phyloP scores from a whole-genome alignment of 306 rosid species.

The Vicia sativa region DNA sequence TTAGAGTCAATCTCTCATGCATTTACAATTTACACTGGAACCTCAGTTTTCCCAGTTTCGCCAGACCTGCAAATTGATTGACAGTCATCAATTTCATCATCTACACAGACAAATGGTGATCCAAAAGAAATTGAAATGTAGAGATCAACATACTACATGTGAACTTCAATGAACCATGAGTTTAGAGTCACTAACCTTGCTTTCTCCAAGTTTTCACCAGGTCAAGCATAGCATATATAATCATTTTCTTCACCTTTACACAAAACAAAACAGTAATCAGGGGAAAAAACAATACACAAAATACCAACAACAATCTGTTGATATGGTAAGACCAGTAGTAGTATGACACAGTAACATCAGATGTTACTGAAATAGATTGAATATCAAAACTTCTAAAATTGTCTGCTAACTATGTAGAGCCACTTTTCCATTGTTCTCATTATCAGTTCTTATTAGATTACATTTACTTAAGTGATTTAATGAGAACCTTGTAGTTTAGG shows the following conservation, averaged over 20 bases:
- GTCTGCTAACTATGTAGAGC: too few relatives aligned
- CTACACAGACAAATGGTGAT: neutral
- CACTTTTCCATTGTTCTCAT: too few relatives aligned
- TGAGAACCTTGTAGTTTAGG: neutral
- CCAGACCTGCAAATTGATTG: slow-evolving; percentile 29
- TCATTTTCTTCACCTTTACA: slow-evolving; percentile 82
- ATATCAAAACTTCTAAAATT: neutral
- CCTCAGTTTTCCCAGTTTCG: neutral
- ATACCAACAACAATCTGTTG: neutral
- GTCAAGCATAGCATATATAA: slow-evolving; percentile 48
- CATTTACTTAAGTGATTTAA: neutral
- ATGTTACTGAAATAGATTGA: neutral
- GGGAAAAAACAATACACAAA: neutral
- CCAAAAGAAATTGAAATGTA: neutral
- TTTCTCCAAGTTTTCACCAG: slow-evolving; percentile 40
- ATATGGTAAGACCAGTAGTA: neutral
- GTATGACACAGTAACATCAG: neutral
- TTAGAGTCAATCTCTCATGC: neutral
- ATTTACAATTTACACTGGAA: neutral
- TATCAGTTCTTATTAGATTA: neutral
- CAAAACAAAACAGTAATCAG: slow-evolving; percentile 12
- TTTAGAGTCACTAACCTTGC: slow-evolving; percentile 56
- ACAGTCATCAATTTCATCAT: slow-evolving; percentile 8
- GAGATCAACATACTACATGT: too few relatives aligned
- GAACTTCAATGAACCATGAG: too few relatives aligned